A percentile compares a stretch with the other conserved stretches of the same genome.
These are phyloP conservation scores for Evansstolkia leycettana DNA, from an alignment of 495 filamentous ascomycete genomes.

Conservation along the genomic window DNA sequence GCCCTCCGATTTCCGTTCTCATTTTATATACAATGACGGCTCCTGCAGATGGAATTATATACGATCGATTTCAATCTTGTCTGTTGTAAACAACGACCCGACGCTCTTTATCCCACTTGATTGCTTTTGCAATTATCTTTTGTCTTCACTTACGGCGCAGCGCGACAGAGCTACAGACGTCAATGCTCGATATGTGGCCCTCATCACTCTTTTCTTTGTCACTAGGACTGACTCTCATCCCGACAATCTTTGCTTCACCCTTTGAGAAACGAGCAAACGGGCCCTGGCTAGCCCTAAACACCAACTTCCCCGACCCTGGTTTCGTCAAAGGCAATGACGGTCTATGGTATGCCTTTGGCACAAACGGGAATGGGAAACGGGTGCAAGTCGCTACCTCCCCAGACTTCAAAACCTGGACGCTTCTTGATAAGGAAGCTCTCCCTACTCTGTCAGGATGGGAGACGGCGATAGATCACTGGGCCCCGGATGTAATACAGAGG, in stretches of 20 bases:
- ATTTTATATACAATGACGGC: too few relatives aligned
- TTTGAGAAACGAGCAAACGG: slow-evolving; percentile 8
- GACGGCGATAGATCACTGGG: slow-evolving; percentile 20
- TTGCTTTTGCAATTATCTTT: too few relatives aligned
- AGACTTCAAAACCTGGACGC: slow-evolving; percentile 22
- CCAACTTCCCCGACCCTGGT: slow-evolving; percentile 26
- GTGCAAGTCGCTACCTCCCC: slow-evolving; percentile 23
- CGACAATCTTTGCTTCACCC: slow-evolving; percentile 6
- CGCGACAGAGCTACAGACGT: too few relatives aligned
- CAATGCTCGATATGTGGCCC: too few relatives aligned
- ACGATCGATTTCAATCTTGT: too few relatives aligned
- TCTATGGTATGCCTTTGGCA: slow-evolving; percentile 30
- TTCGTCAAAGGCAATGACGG: slow-evolving; percentile 20
- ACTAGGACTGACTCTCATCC: slow-evolving; percentile 4
- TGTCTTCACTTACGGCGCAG: too few relatives aligned
- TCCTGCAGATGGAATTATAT: too few relatives aligned
- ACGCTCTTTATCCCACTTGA: too few relatives aligned
- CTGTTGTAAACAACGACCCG: too few relatives aligned
- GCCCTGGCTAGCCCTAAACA: slow-evolving; percentile 16
- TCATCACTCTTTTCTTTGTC: slow-evolving; percentile 1
- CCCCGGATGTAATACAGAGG: slow-evolving; percentile 27
- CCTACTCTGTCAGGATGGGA: slow-evolving; percentile 23
- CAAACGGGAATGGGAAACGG: slow-evolving; percentile 19
- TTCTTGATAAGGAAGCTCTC: slow-evolving; percentile 26
- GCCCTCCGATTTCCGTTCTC: too few relatives aligned